phyloP scores from a whole-genome alignment of 139 green algal species.

The Chlamydomonas asymmetrica region DNA sequence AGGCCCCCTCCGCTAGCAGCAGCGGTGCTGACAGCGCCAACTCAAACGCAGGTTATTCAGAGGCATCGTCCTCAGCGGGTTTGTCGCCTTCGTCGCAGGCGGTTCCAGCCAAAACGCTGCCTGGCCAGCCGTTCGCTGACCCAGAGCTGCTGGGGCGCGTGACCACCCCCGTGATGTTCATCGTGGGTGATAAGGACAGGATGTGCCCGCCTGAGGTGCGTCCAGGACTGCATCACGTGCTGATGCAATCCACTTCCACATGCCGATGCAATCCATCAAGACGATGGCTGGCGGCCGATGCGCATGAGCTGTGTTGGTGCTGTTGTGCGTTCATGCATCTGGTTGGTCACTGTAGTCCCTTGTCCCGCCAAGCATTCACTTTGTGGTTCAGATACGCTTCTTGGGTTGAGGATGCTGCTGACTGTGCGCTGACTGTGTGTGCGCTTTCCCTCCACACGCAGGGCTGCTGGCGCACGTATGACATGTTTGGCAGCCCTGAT shows the following conservation, averaged over 20 bases:
- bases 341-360: neutral
- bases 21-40: no score
- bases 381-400: no score
- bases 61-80: no score
- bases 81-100: neutral
- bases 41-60: no score
- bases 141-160: conserved; percentile 30
- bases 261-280: neutral
- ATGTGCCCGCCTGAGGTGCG: conserved; percentile 56
- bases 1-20: no score
- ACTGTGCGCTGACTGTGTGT: neutral
- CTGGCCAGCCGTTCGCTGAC: conserved; percentile 32
- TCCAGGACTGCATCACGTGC: neutral
- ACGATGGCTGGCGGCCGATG: neutral
- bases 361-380: neutral
- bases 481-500: conserved; percentile 8
- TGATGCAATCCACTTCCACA: neutral
- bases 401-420: neutral
- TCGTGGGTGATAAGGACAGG: conserved; percentile 50
- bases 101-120: neutral
- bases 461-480: conserved; percentile 5
- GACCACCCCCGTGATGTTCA: conserved; percentile 38
- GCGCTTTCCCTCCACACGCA: neutral
- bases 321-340: neutral
- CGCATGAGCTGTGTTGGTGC: neutral